Evolutionary conservation across 2,329 filamentous ascomycete genomes (phyloP), one percentile per base, ranked within the genome.

Genomic region (Talaromyces pinophilus): DNA sequence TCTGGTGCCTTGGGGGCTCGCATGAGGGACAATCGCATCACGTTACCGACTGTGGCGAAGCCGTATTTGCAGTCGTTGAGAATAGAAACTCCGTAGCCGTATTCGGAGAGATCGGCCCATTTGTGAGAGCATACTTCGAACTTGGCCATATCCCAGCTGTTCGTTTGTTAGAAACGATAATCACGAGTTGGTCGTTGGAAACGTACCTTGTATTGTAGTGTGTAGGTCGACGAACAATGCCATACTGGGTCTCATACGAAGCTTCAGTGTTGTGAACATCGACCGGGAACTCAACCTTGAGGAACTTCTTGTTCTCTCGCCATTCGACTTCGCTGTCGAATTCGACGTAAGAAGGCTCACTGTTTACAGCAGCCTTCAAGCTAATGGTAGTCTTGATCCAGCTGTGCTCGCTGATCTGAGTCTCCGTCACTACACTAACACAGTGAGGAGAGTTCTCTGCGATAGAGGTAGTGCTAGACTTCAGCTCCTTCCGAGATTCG

Each of bases 211-310:
- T 99, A 81, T 99, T 99, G 85, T 97, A 98, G 81, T 99, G 95
- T 0, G 95, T 99, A 2, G 95, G 94, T 35, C 95, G 87, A 71
- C 88, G 88, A 69, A 95, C 89, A 71, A 97, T 88, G 71, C 94
- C 94, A 74, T 92, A 98, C 73, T 97, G 93, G 7, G 92, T 96
- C 79, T 99, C 95, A 77, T 99, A 99, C 13, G 89, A 92, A 38
- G 95, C 95, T 79, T 97, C 93, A 0, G 90, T 96, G 79, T 94
- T 97, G 71, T 88, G 87, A 69, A 98, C 85, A 73, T 96, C 90
- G 69, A 97, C 93, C 0, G 95, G 94, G 80, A 99, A 99, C 77
- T 99, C 95, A 61, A 98, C 94, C 83, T 99, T 99, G 75, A 99
- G 86, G 84, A 98, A 98, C 76, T 95, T 96, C 90, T 95, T 97